A percentile compares a stretch with the other conserved stretches of the same genome.
phyloP scores from a whole-genome alignment of 768 basidiomycete species.

The Pulveroboletus ravenelii region DNA sequence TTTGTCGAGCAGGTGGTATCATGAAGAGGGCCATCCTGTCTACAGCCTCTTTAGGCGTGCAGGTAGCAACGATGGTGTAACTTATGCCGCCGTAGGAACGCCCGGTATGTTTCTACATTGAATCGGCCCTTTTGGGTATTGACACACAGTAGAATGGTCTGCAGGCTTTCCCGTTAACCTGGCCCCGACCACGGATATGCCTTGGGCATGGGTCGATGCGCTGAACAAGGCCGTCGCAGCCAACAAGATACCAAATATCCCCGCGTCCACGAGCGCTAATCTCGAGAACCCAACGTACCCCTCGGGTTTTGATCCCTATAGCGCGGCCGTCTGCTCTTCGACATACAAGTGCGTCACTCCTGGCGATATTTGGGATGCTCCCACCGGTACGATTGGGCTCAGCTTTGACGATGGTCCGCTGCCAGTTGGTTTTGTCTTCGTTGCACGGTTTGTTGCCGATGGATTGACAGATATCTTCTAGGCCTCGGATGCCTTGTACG shows the following conservation, averaged over 20 bases:
- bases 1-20: conserved; percentile 52
- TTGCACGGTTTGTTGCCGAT: neutral
- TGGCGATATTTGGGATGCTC: conserved; percentile 74
- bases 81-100: conserved; percentile 56
- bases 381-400: conserved; percentile 58
- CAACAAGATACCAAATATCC: conserved; percentile 70
- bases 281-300: conserved; percentile 37
- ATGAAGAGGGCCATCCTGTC: conserved; percentile 53
- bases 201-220: conserved; percentile 68
- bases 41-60: conserved; percentile 60
- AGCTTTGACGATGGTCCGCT: conserved; percentile 83
- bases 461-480: conserved; percentile 16
- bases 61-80: conserved; percentile 37
- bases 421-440: conserved; percentile 30
- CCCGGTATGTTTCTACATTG: conserved; percentile 38
- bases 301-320: conserved; percentile 35
- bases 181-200: conserved; percentile 50
- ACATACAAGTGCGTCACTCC: conserved; percentile 61
- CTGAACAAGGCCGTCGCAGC: conserved; percentile 60
- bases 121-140: neutral
- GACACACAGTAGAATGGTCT: conserved; percentile 48
- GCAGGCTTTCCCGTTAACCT: conserved; percentile 51
- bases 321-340: conserved; percentile 66
- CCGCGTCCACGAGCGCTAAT: conserved; percentile 38
- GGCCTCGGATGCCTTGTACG: conserved; percentile 47